Base-by-base conservation (phyloP, 805 yeast species). In the Saccharomyces cerevisiae region DNA sequence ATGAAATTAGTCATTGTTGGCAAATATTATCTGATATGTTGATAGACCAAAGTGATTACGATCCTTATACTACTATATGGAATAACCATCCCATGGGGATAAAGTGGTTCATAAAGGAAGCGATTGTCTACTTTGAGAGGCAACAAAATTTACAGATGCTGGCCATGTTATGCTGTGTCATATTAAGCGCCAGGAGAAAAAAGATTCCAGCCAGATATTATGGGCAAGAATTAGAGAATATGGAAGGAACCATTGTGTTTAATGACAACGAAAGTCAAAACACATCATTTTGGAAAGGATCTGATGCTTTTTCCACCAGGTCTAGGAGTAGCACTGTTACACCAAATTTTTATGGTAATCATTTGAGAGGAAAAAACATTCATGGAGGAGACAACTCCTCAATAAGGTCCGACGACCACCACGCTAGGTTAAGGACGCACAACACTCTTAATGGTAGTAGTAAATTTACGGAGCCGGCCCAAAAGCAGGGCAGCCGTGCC, bases 141-240 rank as follows among this genome's bases (percentile, higher is more conserved):
- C 64, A 75, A 46, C 82, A 84, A 1, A 85, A 92, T 62, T 70
- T 89, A 28, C 97, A 92, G 67, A 89, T 92, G 96, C 72, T 91
- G 26, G 96, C 96, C 0, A 87, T 88, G 89, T 69, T 90, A 59
- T 80, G 92, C 3, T 88, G 96, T 69, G 76, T 89, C 4, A 70
- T 36, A 5, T 87, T 36, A 10, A 36, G 43, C 11, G 54, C 76
- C 73, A 62, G 43, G 9, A 36, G 17, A 17, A 36, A 17, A 36
- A 17, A 8, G 43, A 36, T 11, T 24, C 17, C 24, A 36, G 11
- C 43, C 13, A 21, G 43, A 10, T 36, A 17, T 17, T 36, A 8
- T 36, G 24, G 43, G 24, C 24, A 36, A 36, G 43, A 17, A 3
- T 36, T 36, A 8, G 43, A 36, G 10, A 36, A 36, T 6, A 36